Conservation (phyloP, 1,284 basidiomycete species). For the Phellopilus nigrolimitatus region DNA sequence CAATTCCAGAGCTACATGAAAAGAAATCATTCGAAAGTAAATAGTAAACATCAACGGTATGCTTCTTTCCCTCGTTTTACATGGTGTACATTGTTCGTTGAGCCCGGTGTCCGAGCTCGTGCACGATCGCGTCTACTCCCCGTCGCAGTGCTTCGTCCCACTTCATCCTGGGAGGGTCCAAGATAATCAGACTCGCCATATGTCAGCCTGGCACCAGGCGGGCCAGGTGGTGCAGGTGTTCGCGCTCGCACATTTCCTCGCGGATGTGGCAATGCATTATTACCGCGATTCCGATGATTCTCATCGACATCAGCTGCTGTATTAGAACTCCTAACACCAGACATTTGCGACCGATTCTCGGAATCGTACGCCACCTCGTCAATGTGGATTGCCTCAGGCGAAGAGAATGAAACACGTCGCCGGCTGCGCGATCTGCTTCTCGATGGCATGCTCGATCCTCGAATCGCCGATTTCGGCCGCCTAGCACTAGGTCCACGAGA, state of each 20-base stretch:
- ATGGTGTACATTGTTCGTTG: neutral
- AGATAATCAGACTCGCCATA: neutral
- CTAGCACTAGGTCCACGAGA: neutral
- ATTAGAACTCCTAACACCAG: neutral
- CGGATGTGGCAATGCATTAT: neutral
- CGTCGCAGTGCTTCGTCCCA: neutral
- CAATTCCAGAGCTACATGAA: neutral
- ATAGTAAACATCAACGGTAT: neutral
- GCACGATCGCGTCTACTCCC: neutral
- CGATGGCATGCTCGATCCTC: constrained; percentile 1
- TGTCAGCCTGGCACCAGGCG: neutral
- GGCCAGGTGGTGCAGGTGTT: constrained; percentile 10
- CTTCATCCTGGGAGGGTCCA: neutral
- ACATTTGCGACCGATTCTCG: neutral
- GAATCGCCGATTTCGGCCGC: constrained; percentile 13
- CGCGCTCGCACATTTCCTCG: neutral
- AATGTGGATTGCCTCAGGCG: constrained; percentile 16
- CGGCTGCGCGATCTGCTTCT: constrained; percentile 1
- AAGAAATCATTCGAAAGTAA: neutral
- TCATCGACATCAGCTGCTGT: neutral
- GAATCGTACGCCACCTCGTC: constrained; percentile 6
- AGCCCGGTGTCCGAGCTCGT: neutral
- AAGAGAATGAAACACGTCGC: constrained; percentile 17
- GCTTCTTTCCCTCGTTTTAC: neutral
- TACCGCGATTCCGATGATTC: neutral